phyloP scores from a whole-genome alignment of 2,329 filamentous ascomycete genomes.

The Thermochaetoides dissita region DNA sequence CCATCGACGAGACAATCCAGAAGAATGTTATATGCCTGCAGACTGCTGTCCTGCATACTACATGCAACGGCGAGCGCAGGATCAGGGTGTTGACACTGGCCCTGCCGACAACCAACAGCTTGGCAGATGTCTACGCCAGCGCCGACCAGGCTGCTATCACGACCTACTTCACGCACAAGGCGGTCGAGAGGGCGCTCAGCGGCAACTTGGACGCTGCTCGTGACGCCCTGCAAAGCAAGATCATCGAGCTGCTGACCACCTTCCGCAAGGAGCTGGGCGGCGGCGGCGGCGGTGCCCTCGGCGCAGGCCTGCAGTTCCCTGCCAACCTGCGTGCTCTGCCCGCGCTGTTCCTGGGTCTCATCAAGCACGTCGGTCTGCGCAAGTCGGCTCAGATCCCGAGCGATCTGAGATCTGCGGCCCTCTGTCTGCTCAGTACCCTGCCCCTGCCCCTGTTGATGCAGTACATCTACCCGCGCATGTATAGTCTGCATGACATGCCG shows the following conservation, averaged over 20 bases:
- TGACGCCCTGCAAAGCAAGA: slow-evolving; percentile 80
- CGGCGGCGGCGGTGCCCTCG: slow-evolving; percentile 77
- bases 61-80: slow-evolving; percentile 88
- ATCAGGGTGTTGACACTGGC: slow-evolving; percentile 90
- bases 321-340: slow-evolving; percentile 81
- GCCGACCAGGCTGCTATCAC: slow-evolving; percentile 90
- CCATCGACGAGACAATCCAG: slow-evolving; percentile 85
- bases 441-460: slow-evolving; percentile 81
- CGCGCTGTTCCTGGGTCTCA: slow-evolving; percentile 80
- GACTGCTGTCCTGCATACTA: slow-evolving; percentile 89
- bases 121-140: slow-evolving; percentile 86
- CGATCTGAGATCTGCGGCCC: slow-evolving; percentile 81
- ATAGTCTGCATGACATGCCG: slow-evolving; percentile 91
- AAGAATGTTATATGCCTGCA: slow-evolving; percentile 90
- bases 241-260: slow-evolving; percentile 82
- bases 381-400: slow-evolving; percentile 89
- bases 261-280: slow-evolving; percentile 95
- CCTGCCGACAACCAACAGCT: slow-evolving; percentile 77
- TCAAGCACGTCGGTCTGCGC: slow-evolving; percentile 88
- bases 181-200: slow-evolving; percentile 76
- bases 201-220: slow-evolving; percentile 80
- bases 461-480: slow-evolving; percentile 77
- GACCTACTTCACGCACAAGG: slow-evolving; percentile 93
- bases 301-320: slow-evolving; percentile 85
- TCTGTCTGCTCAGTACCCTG: slow-evolving; percentile 87